Evolutionary conservation across 2,329 filamentous ascomycete genomes (phyloP).

Genomic region (Trichoderma afroharzianum): DNA sequence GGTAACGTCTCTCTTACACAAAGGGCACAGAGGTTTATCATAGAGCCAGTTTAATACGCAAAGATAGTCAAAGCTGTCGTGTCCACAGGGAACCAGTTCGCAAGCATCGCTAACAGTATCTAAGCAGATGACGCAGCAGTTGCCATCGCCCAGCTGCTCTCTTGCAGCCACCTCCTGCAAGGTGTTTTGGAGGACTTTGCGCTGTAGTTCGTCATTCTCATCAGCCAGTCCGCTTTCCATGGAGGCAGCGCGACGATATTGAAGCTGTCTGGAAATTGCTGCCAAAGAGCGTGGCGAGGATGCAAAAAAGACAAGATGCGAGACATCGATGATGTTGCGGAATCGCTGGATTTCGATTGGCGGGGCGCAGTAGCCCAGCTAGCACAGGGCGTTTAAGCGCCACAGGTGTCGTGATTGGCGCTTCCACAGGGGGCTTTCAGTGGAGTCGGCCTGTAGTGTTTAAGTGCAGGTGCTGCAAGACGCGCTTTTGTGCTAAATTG

Average conservation of each 20-base stretch:
- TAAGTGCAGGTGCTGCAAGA: background rate
- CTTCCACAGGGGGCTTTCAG: background rate
- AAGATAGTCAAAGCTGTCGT: constrained; percentile 78
- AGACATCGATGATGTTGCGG: background rate
- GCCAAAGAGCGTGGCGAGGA: background rate
- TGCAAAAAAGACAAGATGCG: background rate
- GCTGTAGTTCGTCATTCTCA: constrained; percentile 34
- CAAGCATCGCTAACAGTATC: constrained; percentile 70
- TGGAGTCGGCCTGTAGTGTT: constrained; percentile 4
- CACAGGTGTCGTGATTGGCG: background rate
- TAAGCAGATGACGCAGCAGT: constrained; percentile 82
- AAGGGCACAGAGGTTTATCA: constrained; percentile 67
- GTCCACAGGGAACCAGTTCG: constrained; percentile 70
- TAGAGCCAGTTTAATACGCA: constrained; percentile 83
- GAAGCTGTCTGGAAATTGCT: background rate
- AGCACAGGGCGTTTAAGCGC: background rate
- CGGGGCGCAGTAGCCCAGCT: background rate
- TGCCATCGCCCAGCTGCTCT: constrained; percentile 22
- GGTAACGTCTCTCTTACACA: constrained; percentile 62
- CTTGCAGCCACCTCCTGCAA: constrained; percentile 39
- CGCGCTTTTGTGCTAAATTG: constrained; percentile 13
- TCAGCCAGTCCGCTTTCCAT: constrained; percentile 6
- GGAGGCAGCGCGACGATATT: background rate
- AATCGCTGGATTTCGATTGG: background rate
- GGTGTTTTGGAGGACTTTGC: constrained; percentile 42